phyloP scores from a whole-genome alignment of 805 yeast genomes.

The Saturnispora diversa region DNA sequence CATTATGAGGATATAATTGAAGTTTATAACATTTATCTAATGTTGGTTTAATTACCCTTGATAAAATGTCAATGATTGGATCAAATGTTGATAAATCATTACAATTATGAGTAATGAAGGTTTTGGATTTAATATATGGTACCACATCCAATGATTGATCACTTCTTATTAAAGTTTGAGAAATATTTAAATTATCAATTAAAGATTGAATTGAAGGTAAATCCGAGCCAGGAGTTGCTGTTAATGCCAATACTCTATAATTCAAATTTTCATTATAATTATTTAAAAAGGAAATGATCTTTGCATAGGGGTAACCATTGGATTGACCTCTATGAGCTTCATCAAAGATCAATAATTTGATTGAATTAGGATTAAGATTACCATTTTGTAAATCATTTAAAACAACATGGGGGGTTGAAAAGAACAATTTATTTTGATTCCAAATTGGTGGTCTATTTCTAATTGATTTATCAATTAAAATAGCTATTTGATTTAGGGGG shows the following conservation, averaged over 20 bases:
- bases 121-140: conserved; percentile 68
- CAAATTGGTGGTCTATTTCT: conserved; percentile 68
- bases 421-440: conserved; percentile 70
- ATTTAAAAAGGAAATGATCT: conserved; percentile 61
- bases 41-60: conserved; percentile 61
- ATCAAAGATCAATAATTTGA: conserved; percentile 77
- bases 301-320: conserved; percentile 82
- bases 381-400: conserved; percentile 82
- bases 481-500: conserved; percentile 68
- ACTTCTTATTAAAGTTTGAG: conserved; percentile 76
- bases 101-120: conserved; percentile 51
- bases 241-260: conserved; percentile 72
- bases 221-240: conserved; percentile 93
- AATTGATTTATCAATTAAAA: conserved; percentile 48
- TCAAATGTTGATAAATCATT: conserved; percentile 46
- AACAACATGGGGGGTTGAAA: conserved; percentile 93
- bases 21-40: conserved; percentile 55
- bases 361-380: conserved; percentile 60
- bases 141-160: conserved; percentile 74
- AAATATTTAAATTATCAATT: conserved; percentile 61
- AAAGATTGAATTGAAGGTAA: conserved; percentile 84
- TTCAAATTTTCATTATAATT: conserved; percentile 36
- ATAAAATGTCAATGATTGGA: conserved; percentile 45
- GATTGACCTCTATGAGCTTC: conserved; percentile 97
- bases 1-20: conserved; percentile 54